Evolutionary conservation across 176 grass and related monocot species (phyloP), one percentile per base, ranked within the genome.

Genomic region (Rhynchospora breviuscula): DNA sequence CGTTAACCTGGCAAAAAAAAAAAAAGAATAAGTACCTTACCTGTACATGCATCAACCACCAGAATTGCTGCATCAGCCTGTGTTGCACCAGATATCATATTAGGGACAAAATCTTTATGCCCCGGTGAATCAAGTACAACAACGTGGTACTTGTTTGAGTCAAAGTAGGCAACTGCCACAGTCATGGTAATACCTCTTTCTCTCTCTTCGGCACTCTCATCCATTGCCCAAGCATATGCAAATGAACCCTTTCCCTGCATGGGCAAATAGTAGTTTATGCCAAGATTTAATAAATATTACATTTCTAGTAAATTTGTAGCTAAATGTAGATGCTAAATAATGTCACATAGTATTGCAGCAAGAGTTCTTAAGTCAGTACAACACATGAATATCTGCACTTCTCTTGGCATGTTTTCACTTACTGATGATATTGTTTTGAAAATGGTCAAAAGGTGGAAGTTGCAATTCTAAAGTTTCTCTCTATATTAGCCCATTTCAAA

Each of bases 141-240:
- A 44, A 98, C 86, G 85, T 87, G 92, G 67, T 93, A 93, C 69
- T 89, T 98, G 21, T 91, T 95, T 1, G 95, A 95, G 74, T 95
- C 91, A 79, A 98, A 93, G 80, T 93, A 98, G 63, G 92, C 91
- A 56, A 98, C 92, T 82, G 87, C 92, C 31, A 98, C 95, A 23
- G 92, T 98, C 95, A 98, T 98, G 74, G 95, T 98, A 48, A 98
- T 80, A 82, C 95, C 95, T 81, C 95, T 91, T 84, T 93, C 92
- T 84, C 95, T 98, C 89, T 98, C 95, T 88, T 98, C 95, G 51
- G 56, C 63, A 87, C 95, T 98, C 89, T 95, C 95, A 88, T 98
- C 95, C 92, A 98, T 93, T 45, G 95, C 92, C 92, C 92, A 98
- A 84, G 95, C 95, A 95, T 87, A 94, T 84, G 92, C 95, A 95